Base-by-base conservation (phyloP, 805 yeast genomes). In the Wickerhamiella alocasiicola region DNA sequence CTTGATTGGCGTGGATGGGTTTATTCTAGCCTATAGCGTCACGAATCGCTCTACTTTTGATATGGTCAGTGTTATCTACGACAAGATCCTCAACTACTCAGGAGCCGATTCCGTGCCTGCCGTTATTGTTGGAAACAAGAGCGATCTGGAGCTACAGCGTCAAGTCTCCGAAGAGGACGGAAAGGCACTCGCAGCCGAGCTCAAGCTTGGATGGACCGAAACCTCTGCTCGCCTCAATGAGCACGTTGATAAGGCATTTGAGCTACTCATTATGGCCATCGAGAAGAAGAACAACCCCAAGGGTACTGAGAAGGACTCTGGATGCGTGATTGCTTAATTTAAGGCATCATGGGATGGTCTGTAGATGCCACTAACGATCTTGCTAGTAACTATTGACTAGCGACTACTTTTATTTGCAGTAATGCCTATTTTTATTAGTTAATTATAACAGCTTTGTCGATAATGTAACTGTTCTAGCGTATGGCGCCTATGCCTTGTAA, bases 1-100 rank as follows among this genome's bases (percentile, higher is more conserved):
- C 42, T 62, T 82, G 36, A 78, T 80, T 35, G 91, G 87, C 13
- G 75, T 81, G 25, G 91, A 82, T 53, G 96, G 95, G 1, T 81
- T 81, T 55, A 64, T 85, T 32, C 61, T 87, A 31, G 81, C 83
- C 33, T 85, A 82, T 61, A 79, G 88, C 37, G 85, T 85, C 41
- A 76, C 82, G 23, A 78, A 85, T 33, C 64, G 80, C 50, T 72
- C 76, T 46, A 76, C 88, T 15, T 83, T 85, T 57, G 91, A 81
- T 39, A 68, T 82, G 59, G 65, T 85, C 36, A 75, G 72, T 43
- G 67, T 79, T 31, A 78, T 87, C 29, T 70, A 94, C 55, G 95
- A 83, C 56, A 84, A 84, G 66, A 77, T 85, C 41, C 63, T 83
- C 45, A 84, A 83, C 52, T 71, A 44, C 15, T 43, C 56, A 38